Base-by-base conservation (phyloP, 306 rosid species). In the Malus asiatica region DNA sequence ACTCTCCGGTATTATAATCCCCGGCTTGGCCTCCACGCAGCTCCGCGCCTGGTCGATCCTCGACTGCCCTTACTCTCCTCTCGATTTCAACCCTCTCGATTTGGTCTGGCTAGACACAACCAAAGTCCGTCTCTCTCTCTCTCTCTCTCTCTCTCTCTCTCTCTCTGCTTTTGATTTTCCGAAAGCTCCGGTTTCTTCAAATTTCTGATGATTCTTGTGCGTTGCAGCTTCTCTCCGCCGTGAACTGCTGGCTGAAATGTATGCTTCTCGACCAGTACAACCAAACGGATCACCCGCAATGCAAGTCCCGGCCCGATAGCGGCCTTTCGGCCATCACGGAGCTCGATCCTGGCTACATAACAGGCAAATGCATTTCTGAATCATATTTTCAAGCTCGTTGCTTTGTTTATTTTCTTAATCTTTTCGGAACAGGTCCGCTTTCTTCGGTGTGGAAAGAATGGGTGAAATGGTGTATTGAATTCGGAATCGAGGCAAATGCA, bases 31-130 rank as follows among this genome's bases (percentile, higher is more conserved):
- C 11, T 95, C 99, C 71, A 92, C 97, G 4, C 99, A 95, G 90
- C 99, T 95, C 68, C 90, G 99, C 73, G 97, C 99, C 9, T 95
- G 99, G 99, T 95, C 99, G 55, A 88, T 95, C 75, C 96, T 95
- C 19, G 97, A 95, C 84, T 95, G 99, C 71, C 97, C 97, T 45
- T 95, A 69, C 85, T 90, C 99, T 66, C 99, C 99, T 3, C 97
- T 95, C 77, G 96, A 95, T 88, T 92, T 95, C 92, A 92, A 95
- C 71, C 99, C 99, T 44, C 99, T 95, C 90, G 99, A 95, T 87
- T 93, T 95, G 92, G 99, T 95, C 70, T 95, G 99, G 99, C 97
- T 95, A 63, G 99, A 95, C 83, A 84, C 90, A 68, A 95, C 97
- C 63, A 95, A 89, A 73, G 99, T 95, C 86, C 19, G 70, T 76